phyloP scores from a whole-genome alignment of 768 basidiomycete species.

The Panellus pusillus region DNA sequence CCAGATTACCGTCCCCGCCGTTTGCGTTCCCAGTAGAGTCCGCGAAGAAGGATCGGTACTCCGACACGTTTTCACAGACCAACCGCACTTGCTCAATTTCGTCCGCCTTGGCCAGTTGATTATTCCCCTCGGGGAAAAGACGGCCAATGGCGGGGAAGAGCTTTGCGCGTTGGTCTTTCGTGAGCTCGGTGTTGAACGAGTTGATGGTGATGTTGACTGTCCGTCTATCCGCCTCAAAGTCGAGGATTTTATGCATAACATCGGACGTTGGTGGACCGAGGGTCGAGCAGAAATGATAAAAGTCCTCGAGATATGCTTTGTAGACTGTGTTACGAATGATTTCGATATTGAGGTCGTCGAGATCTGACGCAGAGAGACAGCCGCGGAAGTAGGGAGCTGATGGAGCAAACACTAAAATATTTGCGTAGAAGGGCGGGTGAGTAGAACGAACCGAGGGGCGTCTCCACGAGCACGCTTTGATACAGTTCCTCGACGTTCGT shows the following conservation, averaged over 20 bases:
- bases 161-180: constrained; percentile 92
- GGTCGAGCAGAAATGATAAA: constrained; percentile 78
- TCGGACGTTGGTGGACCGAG: constrained; percentile 86
- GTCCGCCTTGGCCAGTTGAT: constrained; percentile 88
- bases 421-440: background rate
- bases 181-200: constrained; percentile 93
- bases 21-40: constrained; percentile 39
- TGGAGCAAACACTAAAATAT: background rate
- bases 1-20: constrained; percentile 38
- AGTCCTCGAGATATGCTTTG: constrained; percentile 98
- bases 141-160: constrained; percentile 94
- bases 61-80: constrained; percentile 83
- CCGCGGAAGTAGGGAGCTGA: constrained; percentile 94
- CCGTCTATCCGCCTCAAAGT: constrained; percentile 96
- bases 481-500: constrained; percentile 98
- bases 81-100: constrained; percentile 91
- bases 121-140: constrained; percentile 95
- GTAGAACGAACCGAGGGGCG: constrained; percentile 76
- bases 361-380: constrained; percentile 91
- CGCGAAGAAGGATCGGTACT: constrained; percentile 91
- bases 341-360: constrained; percentile 99
- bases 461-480: constrained; percentile 95
- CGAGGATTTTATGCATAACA: constrained; percentile 88
- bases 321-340: constrained; percentile 99
- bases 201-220: constrained; percentile 99